Evolutionary conservation across 1,284 basidiomycete genomes (phyloP).

Genomic region (Neonothopanus nambi): DNA sequence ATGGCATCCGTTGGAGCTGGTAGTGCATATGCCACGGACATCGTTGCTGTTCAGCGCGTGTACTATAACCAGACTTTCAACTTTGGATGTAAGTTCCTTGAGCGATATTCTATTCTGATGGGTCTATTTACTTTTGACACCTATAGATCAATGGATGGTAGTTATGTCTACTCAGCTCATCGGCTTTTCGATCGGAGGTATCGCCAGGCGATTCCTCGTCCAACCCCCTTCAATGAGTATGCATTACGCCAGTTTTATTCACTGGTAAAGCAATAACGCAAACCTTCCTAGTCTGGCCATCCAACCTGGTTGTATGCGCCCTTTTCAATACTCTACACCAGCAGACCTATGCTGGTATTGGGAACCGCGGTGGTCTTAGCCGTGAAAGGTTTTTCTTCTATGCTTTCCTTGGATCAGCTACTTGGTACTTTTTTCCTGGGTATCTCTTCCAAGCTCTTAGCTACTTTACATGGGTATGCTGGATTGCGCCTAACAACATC

Average conservation of each 20-base stretch:
- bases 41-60: no score
- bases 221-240: conserved; percentile 84
- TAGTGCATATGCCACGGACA: conserved; percentile 74
- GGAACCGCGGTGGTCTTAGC: conserved; percentile 63
- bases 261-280: not conserved
- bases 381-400: conserved; percentile 71
- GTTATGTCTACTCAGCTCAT: conserved; percentile 86
- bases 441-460: conserved; percentile 69
- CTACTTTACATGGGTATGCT: conserved; percentile 63
- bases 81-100: conserved; percentile 34
- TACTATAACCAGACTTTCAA: conserved; percentile 49
- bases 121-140: no score
- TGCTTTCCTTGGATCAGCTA: conserved; percentile 49
- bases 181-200: conserved; percentile 87
- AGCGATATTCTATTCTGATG: no score
- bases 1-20: conserved; percentile 45
- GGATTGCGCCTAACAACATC: conserved; percentile 43
- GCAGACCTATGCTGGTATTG: conserved; percentile 61
- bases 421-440: conserved; percentile 72
- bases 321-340: conserved; percentile 59
- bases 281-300: conserved; percentile 68
- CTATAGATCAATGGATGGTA: conserved; percentile 80
- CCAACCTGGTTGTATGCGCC: conserved; percentile 81
- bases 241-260: no score
- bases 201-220: no score